Evolutionary conservation across 257 asterid species (phyloP).

Genomic region (Petunia axillaris): DNA sequence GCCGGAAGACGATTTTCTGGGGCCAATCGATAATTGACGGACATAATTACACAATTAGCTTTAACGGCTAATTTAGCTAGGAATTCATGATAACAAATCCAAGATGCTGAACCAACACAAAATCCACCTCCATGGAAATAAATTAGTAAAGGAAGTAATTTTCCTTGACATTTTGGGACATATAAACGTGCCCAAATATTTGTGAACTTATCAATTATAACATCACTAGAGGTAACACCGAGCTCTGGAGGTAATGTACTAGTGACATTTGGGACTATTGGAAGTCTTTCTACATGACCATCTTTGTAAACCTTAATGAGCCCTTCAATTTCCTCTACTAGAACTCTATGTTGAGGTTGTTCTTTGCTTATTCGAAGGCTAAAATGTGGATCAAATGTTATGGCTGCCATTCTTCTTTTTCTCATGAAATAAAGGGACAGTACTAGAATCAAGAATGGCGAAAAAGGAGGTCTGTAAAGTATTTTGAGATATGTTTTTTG

Average conservation of each 20-base stretch:
- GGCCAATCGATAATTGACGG: conserved; percentile 74
- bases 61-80: conserved; percentile 56
- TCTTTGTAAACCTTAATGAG: conserved; percentile 67
- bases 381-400: conserved; percentile 43
- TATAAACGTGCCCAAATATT: conserved; percentile 78
- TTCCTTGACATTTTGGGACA: conserved; percentile 48
- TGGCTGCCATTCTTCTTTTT: conserved; percentile 51
- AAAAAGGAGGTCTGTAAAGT: background rate
- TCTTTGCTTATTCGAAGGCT: conserved; percentile 48
- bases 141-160: conserved; percentile 50
- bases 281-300: conserved; percentile 78
- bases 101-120: conserved; percentile 82
- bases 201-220: conserved; percentile 56
- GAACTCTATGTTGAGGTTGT: conserved; percentile 34
- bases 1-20: conserved; percentile 91
- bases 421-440: conserved; percentile 11
- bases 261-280: conserved; percentile 55
- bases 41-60: conserved; percentile 56
- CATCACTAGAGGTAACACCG: conserved; percentile 56
- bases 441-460: background rate
- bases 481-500: conserved; percentile 1
- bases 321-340: conserved; percentile 68
- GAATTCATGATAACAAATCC: conserved; percentile 84
- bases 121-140: conserved; percentile 94
- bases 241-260: conserved; percentile 50